Percentiles rank a stretch among this genome's conserved stretches.
Conservation (phyloP, 2,329 filamentous ascomycete genomes). For the Lasiodiplodia sp. region DNA sequence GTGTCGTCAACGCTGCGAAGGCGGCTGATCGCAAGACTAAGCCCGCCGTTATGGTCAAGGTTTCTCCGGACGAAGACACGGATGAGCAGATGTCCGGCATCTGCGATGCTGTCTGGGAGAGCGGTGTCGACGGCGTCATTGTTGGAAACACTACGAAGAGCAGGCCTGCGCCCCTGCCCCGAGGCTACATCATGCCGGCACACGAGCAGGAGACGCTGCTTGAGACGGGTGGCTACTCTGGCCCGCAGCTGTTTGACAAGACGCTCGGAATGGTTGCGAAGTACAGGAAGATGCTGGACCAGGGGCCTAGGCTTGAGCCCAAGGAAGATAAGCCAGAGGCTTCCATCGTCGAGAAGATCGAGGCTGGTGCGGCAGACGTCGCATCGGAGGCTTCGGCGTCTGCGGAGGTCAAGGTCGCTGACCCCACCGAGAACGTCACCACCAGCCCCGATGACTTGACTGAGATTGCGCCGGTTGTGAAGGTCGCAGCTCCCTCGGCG, state of each 20-base stretch:
- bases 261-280: slow-evolving; percentile 80
- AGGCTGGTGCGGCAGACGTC: background rate
- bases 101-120: slow-evolving; percentile 80
- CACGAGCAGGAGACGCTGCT: slow-evolving; percentile 72
- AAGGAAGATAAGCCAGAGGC: slow-evolving; percentile 12
- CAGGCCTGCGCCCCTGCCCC: slow-evolving; percentile 73
- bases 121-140: slow-evolving; percentile 92
- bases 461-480: slow-evolving; percentile 40
- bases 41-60: slow-evolving; percentile 94
- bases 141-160: slow-evolving; percentile 97
- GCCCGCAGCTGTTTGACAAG: slow-evolving; percentile 84
- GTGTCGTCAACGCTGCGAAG: slow-evolving; percentile 81
- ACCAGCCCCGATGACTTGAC: slow-evolving; percentile 38
- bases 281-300: slow-evolving; percentile 68
- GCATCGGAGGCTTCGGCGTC: background rate
- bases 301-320: slow-evolving; percentile 46
- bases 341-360: slow-evolving; percentile 9
- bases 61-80: slow-evolving; percentile 92
- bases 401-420: slow-evolving; percentile 28
- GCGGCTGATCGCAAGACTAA: slow-evolving; percentile 73
- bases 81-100: slow-evolving; percentile 87
- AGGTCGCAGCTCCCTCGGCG: slow-evolving; percentile 36
- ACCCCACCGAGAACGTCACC: slow-evolving; percentile 22
- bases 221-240: slow-evolving; percentile 89
- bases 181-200: slow-evolving; percentile 68